Evolutionary conservation across 345 rosid species (phyloP).

Genomic region (Aegle marmelos): DNA sequence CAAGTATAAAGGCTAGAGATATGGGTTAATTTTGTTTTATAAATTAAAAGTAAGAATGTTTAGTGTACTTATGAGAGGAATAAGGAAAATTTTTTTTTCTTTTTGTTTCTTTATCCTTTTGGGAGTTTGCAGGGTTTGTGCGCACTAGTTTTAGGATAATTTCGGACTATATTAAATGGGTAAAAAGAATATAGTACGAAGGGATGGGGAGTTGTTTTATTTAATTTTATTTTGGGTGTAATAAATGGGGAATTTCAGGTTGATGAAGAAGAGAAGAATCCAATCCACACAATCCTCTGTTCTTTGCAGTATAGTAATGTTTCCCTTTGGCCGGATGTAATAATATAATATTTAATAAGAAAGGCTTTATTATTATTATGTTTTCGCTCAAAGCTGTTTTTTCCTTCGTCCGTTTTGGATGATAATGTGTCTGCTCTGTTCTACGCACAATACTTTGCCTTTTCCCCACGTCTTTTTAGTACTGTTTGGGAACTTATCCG

Average conservation of each 20-base stretch:
- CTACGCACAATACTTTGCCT: background rate
- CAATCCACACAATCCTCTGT: too few relatives aligned
- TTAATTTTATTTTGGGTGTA: too few relatives aligned
- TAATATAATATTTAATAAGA: too few relatives aligned
- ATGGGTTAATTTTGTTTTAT: slow-evolving; percentile 18
- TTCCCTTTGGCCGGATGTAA: too few relatives aligned
- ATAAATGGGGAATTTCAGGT: too few relatives aligned
- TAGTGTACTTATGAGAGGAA: slow-evolving; percentile 18
- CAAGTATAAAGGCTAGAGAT: background rate
- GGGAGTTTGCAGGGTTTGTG: slow-evolving; percentile 11
- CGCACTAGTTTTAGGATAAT: too few relatives aligned
- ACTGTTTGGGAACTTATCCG: background rate
- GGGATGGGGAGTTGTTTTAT: too few relatives aligned
- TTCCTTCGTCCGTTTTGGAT: background rate
- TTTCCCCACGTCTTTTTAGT: background rate
- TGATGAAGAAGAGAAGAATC: too few relatives aligned
- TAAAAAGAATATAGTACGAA: too few relatives aligned
- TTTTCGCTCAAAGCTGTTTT: background rate
- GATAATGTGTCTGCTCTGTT: background rate
- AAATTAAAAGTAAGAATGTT: background rate
- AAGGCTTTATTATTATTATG: background rate
- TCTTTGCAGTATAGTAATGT: too few relatives aligned
- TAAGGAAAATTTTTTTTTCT: background rate
- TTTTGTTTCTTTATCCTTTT: background rate
- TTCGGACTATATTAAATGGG: too few relatives aligned